Percentiles rank a stretch among this genome's conserved stretches.
These are phyloP conservation scores for Aspergillus ochraceus DNA, from an alignment of 2,329 filamentous ascomycete genomes.

Conservation along the genomic window DNA sequence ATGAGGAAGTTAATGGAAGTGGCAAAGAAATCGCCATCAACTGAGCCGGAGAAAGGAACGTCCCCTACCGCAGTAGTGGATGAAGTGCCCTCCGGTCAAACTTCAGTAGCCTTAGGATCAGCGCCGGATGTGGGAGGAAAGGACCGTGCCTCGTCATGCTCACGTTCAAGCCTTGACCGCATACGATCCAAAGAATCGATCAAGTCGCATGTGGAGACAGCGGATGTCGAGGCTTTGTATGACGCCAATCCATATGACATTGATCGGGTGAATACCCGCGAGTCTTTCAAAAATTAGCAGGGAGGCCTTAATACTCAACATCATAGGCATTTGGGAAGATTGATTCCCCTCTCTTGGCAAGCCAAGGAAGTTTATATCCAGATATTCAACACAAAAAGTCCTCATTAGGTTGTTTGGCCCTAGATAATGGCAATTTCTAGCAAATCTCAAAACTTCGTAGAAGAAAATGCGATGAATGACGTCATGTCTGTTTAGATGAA, in stretches of 20 bases:
- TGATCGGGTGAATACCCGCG: conserved; percentile 14
- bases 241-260: conserved; percentile 15
- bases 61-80: background rate
- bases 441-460: background rate
- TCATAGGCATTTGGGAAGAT: no score
- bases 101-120: background rate
- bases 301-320: no score
- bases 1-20: conserved; percentile 12
- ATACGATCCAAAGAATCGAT: conserved; percentile 6
- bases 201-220: background rate
- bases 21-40: background rate
- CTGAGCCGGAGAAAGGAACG: background rate
- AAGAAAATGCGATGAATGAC: conserved; percentile 5
- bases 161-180: conserved; percentile 1
- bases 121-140: background rate
- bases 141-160: background rate
- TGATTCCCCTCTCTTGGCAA: no score
- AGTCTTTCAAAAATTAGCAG: conserved; percentile 10
- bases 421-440: no score
- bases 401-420: no score
- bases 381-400: no score
- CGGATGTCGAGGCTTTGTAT: conserved; percentile 5
- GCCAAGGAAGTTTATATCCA: no score
- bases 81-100: background rate
- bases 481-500: background rate